Percentiles rank a stretch among this genome's conserved stretches.
phyloP scores from a whole-genome alignment of 495 filamentous ascomycete genomes.

The Chaetomium fimeti region DNA sequence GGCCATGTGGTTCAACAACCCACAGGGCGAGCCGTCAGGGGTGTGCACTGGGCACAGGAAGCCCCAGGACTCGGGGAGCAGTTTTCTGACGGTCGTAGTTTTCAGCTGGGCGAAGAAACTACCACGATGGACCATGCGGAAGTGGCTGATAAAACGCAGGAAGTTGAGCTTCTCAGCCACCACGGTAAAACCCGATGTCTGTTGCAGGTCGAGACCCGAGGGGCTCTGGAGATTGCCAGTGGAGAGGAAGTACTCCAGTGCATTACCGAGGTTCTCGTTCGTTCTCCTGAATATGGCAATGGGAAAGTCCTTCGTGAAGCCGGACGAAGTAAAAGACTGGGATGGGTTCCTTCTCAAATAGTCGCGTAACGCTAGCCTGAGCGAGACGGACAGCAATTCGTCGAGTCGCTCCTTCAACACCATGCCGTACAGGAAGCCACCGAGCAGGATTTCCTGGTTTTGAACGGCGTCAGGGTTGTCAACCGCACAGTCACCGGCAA shows the following conservation, averaged over 20 bases:
- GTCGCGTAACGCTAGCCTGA: constrained; percentile 62
- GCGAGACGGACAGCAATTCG: constrained; percentile 69
- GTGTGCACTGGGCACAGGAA: constrained; percentile 98
- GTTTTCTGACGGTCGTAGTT: constrained; percentile 92
- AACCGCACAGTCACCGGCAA: constrained; percentile 83
- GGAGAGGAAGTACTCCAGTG: constrained; percentile 90
- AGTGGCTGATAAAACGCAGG: constrained; percentile 96
- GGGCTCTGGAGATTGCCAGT: constrained; percentile 91
- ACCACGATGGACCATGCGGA: constrained; percentile 98
- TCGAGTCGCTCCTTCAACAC: constrained; percentile 92
- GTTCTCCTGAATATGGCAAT: constrained; percentile 70
- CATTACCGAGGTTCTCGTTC: constrained; percentile 83
- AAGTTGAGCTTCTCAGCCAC: constrained; percentile 99
- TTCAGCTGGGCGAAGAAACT: constrained; percentile 98
- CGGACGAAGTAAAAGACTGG: constrained; percentile 63
- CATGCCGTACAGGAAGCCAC: constrained; percentile 91
- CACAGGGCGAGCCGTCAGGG: constrained; percentile 92
- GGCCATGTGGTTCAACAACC: constrained; percentile 89
- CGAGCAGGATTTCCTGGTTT: constrained; percentile 88
- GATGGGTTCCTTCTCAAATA: constrained; percentile 65
- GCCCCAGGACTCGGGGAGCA: constrained; percentile 94
- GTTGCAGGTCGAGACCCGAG: constrained; percentile 89
- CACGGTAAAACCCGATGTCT: constrained; percentile 90
- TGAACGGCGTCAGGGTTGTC: constrained; percentile 97
- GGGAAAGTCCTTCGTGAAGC: constrained; percentile 76